Conservation (phyloP, 805 yeast genomes). For the Cyberlindnera bimundalis region DNA sequence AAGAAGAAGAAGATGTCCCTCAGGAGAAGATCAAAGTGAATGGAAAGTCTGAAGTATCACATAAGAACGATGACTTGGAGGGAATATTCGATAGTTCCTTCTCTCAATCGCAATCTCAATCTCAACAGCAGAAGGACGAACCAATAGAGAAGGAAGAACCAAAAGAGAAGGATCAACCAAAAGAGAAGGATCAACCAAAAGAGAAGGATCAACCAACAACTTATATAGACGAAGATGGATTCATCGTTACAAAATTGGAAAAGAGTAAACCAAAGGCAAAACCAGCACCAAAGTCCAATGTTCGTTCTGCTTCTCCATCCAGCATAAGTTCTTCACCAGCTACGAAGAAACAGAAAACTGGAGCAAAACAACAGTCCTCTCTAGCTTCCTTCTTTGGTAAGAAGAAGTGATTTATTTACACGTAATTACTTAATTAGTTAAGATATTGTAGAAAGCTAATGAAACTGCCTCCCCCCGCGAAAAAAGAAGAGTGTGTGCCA, state of each 20-base stretch:
- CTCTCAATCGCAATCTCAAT: conserved; percentile 16
- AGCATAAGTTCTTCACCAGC: conserved; percentile 5
- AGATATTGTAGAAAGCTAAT: no score
- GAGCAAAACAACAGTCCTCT: conserved; percentile 39
- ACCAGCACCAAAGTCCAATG: conserved; percentile 5
- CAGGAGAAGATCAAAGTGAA: no score
- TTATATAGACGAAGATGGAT: conserved; percentile 50
- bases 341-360: conserved; percentile 21
- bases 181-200: conserved; percentile 4
- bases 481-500: no score
- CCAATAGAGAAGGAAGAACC: neutral
- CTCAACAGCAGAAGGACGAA: conserved; percentile 1
- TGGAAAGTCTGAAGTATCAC: no score
- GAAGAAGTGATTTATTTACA: conserved; percentile 19
- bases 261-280: conserved; percentile 22
- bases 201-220: conserved; percentile 18
- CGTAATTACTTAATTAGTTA: neutral
- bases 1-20: conserved; percentile 3
- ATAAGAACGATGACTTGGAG: conserved; percentile 17
- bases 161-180: conserved; percentile 9
- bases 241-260: conserved; percentile 36
- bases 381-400: conserved; percentile 48
- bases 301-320: neutral
- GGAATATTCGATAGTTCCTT: conserved; percentile 23
- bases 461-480: no score